Evolutionary conservation across 1,284 basidiomycete species (phyloP), one percentile per base, ranked within the genome.

Genomic region (Tilletia indica): DNA sequence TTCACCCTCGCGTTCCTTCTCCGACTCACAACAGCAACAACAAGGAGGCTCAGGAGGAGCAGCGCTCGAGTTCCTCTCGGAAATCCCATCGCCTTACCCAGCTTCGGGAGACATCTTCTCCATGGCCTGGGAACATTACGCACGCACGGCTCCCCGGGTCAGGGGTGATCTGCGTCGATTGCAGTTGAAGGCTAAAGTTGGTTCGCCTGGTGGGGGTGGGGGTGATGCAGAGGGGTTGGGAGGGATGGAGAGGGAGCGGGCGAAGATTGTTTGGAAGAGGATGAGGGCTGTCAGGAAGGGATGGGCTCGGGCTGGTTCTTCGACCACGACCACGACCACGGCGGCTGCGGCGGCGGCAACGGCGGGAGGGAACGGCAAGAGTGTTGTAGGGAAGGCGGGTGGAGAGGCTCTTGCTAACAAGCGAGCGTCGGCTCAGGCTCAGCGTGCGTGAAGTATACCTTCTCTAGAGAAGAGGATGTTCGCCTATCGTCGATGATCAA

Each of bases 91-190:
- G 1, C 82, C 82, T 0, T 83, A 82, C 71, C 78, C 80, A 0
- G 80, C 82, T 0, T 74, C 73, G 8, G 78, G 78, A 3, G 82
- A 83, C 51, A 76, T 83, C 70, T 83, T 79, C 72, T 76, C 77
- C 36, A 74, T 83, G 69, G 81, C 82, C 0, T 83, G 81, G 81
- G 82, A 83, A 70, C 75, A 78, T 61, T 83, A 84, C 69, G 80
- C 76, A 2, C 76, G 78, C 68, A 80, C 80, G 34, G 73, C 82
- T 16, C 82, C 82, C 11, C 72, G 82, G n/a, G 76, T 78, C 1
- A 77, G 82, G 56, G 75, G 76, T 61, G 80, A 83, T 25, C 76
- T 78, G 42, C 70, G 82, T 21, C 73, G 80, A 19, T 71, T 70
- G 63, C 78, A 79, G 72, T 71, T 78, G 58, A 74, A 78, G 34